Conservation (phyloP, 1,284 basidiomycete species). For the Ustilago hordei region DNA sequence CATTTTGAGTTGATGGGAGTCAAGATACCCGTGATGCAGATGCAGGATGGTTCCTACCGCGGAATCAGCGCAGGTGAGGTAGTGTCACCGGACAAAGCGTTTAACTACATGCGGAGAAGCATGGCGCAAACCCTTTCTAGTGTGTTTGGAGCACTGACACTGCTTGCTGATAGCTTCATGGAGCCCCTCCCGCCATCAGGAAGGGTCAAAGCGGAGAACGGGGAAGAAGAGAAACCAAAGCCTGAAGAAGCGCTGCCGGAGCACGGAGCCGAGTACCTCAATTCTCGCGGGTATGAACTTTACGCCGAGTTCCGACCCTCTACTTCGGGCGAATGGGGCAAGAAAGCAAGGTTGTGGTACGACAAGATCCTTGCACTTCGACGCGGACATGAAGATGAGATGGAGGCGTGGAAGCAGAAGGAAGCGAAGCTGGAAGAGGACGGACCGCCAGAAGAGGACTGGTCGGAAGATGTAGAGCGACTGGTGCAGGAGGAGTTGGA, state of each 20-base stretch:
- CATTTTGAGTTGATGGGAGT: conserved; percentile 90
- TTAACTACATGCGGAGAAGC: conserved; percentile 60
- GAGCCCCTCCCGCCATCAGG: conserved; percentile 7
- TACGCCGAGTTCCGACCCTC: conserved; percentile 65
- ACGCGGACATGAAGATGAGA: conserved; percentile 33
- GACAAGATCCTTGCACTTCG: conserved; percentile 58
- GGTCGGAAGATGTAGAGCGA: conserved; percentile 41
- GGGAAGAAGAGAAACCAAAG: neutral
- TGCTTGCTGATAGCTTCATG: conserved; percentile 65
- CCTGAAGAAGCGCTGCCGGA: neutral
- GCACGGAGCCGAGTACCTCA: conserved; percentile 49
- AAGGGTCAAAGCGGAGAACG: neutral
- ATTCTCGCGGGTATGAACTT: conserved; percentile 57
- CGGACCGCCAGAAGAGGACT: conserved; percentile 39
- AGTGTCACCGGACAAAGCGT: conserved; percentile 76
- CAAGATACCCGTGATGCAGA: conserved; percentile 86
- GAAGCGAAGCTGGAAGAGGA: conserved; percentile 26
- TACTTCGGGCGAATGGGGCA: conserved; percentile 68
- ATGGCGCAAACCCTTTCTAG: conserved; percentile 65
- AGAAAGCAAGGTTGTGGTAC: conserved; percentile 58
- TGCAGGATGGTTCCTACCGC: conserved; percentile 79
- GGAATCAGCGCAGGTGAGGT: conserved; percentile 82
- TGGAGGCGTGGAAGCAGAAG: conserved; percentile 35
- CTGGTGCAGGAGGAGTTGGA: conserved; percentile 43
- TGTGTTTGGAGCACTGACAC: conserved; percentile 61